A percentile compares a stretch with the other conserved stretches of the same genome.
phyloP scores from a whole-genome alignment of 73 alveolate genomes.

The Blepharisma japonicum region DNA sequence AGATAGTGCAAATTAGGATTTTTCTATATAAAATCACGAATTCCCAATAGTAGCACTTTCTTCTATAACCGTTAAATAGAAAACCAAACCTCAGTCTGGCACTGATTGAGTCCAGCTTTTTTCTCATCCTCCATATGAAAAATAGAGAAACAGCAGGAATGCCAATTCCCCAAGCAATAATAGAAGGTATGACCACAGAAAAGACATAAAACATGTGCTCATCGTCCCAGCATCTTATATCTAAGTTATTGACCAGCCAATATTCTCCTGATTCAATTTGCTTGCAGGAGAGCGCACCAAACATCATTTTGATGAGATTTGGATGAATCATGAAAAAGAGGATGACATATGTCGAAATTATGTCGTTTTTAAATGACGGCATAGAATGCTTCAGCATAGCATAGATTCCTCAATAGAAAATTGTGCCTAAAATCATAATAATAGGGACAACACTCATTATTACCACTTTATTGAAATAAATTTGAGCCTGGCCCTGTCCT shows the following conservation, averaged over 20 bases:
- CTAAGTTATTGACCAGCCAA: conserved; percentile 41
- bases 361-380: conserved; percentile 28
- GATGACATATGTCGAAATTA: conserved; percentile 48
- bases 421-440: neutral
- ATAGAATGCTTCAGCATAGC: conserved; percentile 29
- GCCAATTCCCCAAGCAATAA: conserved; percentile 37
- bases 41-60: conserved; percentile 59
- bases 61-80: conserved; percentile 51
- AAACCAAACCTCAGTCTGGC: conserved; percentile 52
- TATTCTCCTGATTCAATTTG: conserved; percentile 43
- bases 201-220: conserved; percentile 35
- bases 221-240: conserved; percentile 43
- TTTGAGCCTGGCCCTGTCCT: neutral
- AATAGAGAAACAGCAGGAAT: conserved; percentile 33
- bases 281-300: conserved; percentile 56
- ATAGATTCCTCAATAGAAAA: conserved; percentile 12
- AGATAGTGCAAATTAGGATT: neutral
- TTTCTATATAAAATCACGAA: conserved; percentile 30
- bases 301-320: conserved; percentile 43
- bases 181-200: conserved; percentile 25
- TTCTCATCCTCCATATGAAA: conserved; percentile 33
- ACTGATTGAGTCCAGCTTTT: conserved; percentile 28
- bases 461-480: neutral
- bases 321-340: conserved; percentile 61
- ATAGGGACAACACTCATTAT: neutral